phyloP scores from a whole-genome alignment of 1,284 basidiomycete genomes.

The Gymnopus androsaceus region DNA sequence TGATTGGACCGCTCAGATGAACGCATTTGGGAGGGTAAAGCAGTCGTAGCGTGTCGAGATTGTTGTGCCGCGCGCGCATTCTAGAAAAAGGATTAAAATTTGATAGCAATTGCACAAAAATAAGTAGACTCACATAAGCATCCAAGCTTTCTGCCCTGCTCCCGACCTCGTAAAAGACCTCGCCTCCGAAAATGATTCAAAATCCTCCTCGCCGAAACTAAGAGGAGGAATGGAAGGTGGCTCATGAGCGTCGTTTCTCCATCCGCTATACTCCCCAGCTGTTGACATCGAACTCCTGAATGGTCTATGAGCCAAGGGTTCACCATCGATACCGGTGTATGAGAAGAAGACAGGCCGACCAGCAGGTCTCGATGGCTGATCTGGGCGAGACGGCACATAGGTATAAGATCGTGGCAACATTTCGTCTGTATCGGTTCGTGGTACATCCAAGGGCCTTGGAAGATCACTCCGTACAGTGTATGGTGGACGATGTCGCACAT shows the following conservation, averaged over 20 bases:
- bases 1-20: neutral
- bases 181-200: neutral
- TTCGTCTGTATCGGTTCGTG: neutral
- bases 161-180: neutral
- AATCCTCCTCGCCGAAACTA: conserved; percentile 24
- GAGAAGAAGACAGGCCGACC: conserved; percentile 1
- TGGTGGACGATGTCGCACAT: neutral
- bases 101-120: neutral
- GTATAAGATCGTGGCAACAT: neutral
- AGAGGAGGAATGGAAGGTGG: conserved; percentile 25
- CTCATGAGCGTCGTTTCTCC: conserved; percentile 17
- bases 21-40: neutral
- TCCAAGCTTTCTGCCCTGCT: neutral
- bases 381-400: neutral
- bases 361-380: neutral
- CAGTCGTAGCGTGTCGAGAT: neutral
- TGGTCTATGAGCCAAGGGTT: conserved; percentile 42
- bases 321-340: conserved; percentile 31
- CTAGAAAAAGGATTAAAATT: too few relatives aligned
- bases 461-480: too few relatives aligned
- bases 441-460: too few relatives aligned
- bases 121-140: neutral
- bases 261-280: conserved; percentile 26
- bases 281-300: conserved; percentile 45
- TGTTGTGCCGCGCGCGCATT: too few relatives aligned